Evolutionary conservation across 148 eudicot genomes (phyloP), one percentile per base, ranked within the genome.

Genomic region (Nepenthes mirabilis): DNA sequence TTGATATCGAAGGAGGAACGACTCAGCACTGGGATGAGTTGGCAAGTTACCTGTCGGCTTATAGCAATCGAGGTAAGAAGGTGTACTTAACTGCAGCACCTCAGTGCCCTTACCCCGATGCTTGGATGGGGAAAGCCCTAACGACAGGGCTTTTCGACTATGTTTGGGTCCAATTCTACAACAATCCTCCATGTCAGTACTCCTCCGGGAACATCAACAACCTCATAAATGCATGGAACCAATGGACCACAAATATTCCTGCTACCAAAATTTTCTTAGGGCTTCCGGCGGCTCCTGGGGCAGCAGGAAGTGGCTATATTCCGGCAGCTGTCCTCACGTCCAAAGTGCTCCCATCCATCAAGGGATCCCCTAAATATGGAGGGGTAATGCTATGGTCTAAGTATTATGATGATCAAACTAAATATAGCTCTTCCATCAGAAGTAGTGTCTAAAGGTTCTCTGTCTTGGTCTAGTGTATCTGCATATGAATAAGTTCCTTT

Each of bases 1-100:
- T 87, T 52, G 90, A 85, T 23, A 80, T 87, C 14, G 87, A 84
- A 51, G 60, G 58, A 0, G 84, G 75, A 0, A 67, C 82, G 1
- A 56, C 70, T 1, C 60, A 43, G 4, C 63, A 75, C 65, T 87
- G 63, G 62, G 80, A 66, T 13, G 66, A 60, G 45, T 79, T 87
- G 1, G 85, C 84, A 2, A 58, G 53, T 13, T 72, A 55, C 56
- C 53, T 87, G 3, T 47, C 61, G 1, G 14, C 34, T 2, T 70
- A 74, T 33, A 56, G 72, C 32, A 7, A 13, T 14, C 5, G 0
- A 1, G 62, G 67, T 40, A 68, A 35, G 60, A 61, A 71, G 35
- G 72, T 71, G 62, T 75, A 51, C 68, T 48, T 71, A 45, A 64
- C 66, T 2, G 73, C 77, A 10, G 75, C 75, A 2, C 79, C 79